These are phyloP conservation scores for Schizophyllum commune DNA, from an alignment of 1,284 basidiomycete genomes.

Conservation along the genomic window DNA sequence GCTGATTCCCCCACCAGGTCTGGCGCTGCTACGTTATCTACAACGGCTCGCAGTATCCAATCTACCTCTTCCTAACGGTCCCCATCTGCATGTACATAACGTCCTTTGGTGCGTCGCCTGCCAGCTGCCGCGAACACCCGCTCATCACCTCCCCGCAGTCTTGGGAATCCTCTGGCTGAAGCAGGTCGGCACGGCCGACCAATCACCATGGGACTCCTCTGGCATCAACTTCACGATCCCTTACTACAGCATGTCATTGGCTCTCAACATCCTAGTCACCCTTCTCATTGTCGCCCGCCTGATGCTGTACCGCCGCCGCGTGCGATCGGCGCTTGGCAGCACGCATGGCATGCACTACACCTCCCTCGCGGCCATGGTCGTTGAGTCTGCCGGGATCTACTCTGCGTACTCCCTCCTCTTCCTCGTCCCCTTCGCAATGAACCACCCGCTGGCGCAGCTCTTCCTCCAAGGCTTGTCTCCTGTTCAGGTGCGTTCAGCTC, in stretches of 20 bases:
- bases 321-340: constrained; percentile 9
- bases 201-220: constrained; percentile 9
- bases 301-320: constrained; percentile 9
- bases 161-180: constrained; percentile 12
- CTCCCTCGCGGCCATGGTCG: constrained; percentile 15
- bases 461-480: constrained; percentile 16
- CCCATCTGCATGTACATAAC: constrained; percentile 10
- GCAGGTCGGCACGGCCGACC: constrained; percentile 8
- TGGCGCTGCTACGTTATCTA: constrained; percentile 22
- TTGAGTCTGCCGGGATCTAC: constrained; percentile 19
- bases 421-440: constrained; percentile 13
- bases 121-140: neutral
- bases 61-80: constrained; percentile 2
- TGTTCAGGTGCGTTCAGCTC: constrained; percentile 12
- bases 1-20: constrained; percentile 11
- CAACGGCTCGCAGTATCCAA: constrained; percentile 3
- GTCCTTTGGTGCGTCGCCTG: constrained; percentile 14
- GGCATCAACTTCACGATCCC: constrained; percentile 14
- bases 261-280: constrained; percentile 15
- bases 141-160: constrained; percentile 4
- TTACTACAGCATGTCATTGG: constrained; percentile 13
- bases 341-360: constrained; percentile 14
- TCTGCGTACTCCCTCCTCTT: constrained; percentile 15
- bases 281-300: constrained; percentile 13
- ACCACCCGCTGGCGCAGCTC: constrained; percentile 12